Evolutionary conservation across 768 basidiomycete species (phyloP).

Genomic region (Sistotremastrum suecicum): DNA sequence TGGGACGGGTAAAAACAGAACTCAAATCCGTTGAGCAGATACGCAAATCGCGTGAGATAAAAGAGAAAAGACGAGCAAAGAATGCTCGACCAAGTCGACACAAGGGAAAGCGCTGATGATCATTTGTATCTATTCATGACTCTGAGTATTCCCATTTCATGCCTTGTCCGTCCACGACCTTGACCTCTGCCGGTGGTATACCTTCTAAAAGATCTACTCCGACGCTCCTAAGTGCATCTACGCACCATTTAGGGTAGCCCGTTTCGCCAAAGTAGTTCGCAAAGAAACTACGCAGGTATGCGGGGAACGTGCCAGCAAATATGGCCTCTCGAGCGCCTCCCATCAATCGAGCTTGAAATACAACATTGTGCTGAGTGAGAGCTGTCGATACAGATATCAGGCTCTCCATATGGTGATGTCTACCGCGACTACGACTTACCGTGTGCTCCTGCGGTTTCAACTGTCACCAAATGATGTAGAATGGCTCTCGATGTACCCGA

Average conservation of each 20-base stretch:
- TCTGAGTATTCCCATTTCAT: conserved; percentile 75
- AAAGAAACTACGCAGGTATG: conserved; percentile 67
- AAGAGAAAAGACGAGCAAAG: conserved; percentile 57
- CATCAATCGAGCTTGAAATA: conserved; percentile 81
- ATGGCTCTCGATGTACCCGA: conserved; percentile 55
- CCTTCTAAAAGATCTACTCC: conserved; percentile 69
- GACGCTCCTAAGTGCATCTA: conserved; percentile 70
- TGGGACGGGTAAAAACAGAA: conserved; percentile 60
- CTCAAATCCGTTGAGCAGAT: conserved; percentile 84
- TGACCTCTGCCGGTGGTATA: conserved; percentile 29
- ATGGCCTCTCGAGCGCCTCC: conserved; percentile 76
- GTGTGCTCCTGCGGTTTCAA: conserved; percentile 79
- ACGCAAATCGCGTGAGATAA: conserved; percentile 51
- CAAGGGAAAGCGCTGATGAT: conserved; percentile 31
- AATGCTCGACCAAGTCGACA: conserved; percentile 57
- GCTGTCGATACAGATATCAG: conserved; percentile 27
- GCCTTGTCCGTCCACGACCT: conserved; percentile 44
- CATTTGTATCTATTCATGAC: conserved; percentile 8
- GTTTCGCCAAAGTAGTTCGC: conserved; percentile 55
- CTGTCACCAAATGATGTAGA: conserved; percentile 59
- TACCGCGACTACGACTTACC: conserved; percentile 27
- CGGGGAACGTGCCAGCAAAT: conserved; percentile 60
- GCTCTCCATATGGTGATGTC: conserved; percentile 8
- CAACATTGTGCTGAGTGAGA: conserved; percentile 69
- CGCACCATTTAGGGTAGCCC: conserved; percentile 83